Percentiles rank a stretch among this genome's conserved stretches.
Conservation (phyloP, 2,329 filamentous ascomycete species). For the Aureobasidium sp. region DNA sequence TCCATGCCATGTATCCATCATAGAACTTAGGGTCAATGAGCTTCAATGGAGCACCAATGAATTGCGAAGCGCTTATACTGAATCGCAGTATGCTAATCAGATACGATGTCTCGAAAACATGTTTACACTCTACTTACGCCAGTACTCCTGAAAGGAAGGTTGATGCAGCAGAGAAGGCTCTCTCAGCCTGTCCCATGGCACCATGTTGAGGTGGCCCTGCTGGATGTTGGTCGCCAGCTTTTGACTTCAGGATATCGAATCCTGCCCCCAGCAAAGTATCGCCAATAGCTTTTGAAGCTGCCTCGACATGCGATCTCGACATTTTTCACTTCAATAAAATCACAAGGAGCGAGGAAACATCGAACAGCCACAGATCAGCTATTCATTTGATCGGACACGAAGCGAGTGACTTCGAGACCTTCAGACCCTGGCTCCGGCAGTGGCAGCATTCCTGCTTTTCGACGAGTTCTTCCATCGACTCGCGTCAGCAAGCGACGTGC, state of each 20-base stretch:
- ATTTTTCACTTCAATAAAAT: neutral
- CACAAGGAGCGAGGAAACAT: neutral
- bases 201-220: slow-evolving; percentile 39
- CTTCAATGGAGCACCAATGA: slow-evolving; percentile 69
- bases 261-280: slow-evolving; percentile 26
- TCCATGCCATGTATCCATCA: slow-evolving; percentile 79
- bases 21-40: slow-evolving; percentile 67
- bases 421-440: neutral
- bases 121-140: slow-evolving; percentile 27
- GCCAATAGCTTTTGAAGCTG: neutral
- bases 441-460: slow-evolving; percentile 7
- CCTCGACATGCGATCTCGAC: slow-evolving; percentile 8
- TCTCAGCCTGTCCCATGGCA: slow-evolving; percentile 39
- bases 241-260: slow-evolving; percentile 21
- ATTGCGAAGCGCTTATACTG: slow-evolving; percentile 57
- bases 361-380: slow-evolving; percentile 7
- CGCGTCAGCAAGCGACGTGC: slow-evolving; percentile 10
- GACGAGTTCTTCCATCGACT: neutral
- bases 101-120: neutral
- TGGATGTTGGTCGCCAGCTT: slow-evolving; percentile 27
- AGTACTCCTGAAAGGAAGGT: slow-evolving; percentile 42
- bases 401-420: neutral
- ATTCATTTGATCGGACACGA: neutral
- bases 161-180: slow-evolving; percentile 41
- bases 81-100: neutral